Evolutionary conservation across 1,284 basidiomycete species (phyloP), one percentile per base, ranked within the genome.

Genomic region (Golubevia sp.): DNA sequence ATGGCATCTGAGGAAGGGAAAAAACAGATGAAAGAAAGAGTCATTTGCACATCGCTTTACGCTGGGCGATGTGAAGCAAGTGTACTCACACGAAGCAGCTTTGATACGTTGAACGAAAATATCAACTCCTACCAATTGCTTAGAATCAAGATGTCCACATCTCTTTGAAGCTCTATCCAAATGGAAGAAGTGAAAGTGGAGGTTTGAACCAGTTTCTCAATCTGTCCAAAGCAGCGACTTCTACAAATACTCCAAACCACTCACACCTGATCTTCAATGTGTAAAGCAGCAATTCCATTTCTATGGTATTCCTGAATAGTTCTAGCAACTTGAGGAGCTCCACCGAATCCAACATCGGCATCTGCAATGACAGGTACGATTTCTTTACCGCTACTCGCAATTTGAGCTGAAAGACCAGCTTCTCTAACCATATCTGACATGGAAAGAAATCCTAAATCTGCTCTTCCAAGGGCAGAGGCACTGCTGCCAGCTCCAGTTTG

Each of bases 251-350:
- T 34, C 30, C 30, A 11, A 3, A 34, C 5, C 11, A 34, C 30
- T 91, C 78, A 91, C 89, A 92, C 90, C 83, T 92, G 91, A 78
- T 92, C 91, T 80, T 92, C 91, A 54, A 92, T 91, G 82, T 92
- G 91, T 71, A 91, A 85, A 0, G 86, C 91, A 3, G 91, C 91
- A 34, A 92, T 88, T 24, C 91, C 91, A 0, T 90, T 88, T 49
- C 87, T 87, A 21, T 86, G 87, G 71, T 92, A 92, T 77, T 90
- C 87, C 23, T 85, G 88, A 11, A 92, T 90, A 1, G 91, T 92
- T 49, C 91, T 89, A 23, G 90, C 90, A 49, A 92, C 89, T 86
- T 90, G 92, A 1, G 88, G 88, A 2, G 91, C 90, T 1, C 90
- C 90, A 61, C 91, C 91, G 65, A 91, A 92, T 86, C 91, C 91